Evolutionary conservation across 2,329 filamentous ascomycete genomes (phyloP).

Genomic region (Monilinia laxa): DNA sequence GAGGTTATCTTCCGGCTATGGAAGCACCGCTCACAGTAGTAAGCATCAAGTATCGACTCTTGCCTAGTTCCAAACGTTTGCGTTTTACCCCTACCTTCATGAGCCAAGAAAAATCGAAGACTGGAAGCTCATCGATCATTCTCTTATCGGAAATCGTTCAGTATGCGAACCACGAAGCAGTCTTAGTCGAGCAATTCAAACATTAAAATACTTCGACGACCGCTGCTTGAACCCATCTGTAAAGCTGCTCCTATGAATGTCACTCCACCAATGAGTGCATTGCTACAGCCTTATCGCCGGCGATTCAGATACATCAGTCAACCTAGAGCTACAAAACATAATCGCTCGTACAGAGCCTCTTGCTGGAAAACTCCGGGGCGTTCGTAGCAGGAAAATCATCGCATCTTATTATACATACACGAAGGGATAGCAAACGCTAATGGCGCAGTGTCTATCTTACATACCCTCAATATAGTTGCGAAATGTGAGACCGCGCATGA

Average conservation of each 20-base stretch:
- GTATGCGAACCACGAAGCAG: neutral
- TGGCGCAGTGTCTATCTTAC: neutral
- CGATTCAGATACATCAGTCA: neutral
- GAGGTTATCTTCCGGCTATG: neutral
- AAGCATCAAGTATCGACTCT: neutral
- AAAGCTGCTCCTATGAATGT: conserved; percentile 24
- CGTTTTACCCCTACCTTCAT: neutral
- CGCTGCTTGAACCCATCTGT: conserved; percentile 19
- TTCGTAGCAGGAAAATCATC: neutral
- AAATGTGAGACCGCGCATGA: neutral
- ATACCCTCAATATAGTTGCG: neutral
- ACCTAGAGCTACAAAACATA: neutral
- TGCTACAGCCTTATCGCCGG: neutral
- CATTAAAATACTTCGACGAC: conserved; percentile 7
- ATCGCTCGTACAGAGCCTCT: neutral
- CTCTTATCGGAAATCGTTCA: neutral
- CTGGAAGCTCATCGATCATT: neutral
- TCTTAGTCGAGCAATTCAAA: conserved; percentile 14
- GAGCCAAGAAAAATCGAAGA: neutral
- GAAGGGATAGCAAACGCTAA: neutral
- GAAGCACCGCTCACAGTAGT: neutral
- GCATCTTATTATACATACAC: neutral
- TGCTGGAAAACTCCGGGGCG: neutral
- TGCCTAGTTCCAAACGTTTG: neutral
- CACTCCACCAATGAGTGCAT: neutral